phyloP scores from a whole-genome alignment of 805 yeast species.

The Cyberlindnera euphorbiiphila region DNA sequence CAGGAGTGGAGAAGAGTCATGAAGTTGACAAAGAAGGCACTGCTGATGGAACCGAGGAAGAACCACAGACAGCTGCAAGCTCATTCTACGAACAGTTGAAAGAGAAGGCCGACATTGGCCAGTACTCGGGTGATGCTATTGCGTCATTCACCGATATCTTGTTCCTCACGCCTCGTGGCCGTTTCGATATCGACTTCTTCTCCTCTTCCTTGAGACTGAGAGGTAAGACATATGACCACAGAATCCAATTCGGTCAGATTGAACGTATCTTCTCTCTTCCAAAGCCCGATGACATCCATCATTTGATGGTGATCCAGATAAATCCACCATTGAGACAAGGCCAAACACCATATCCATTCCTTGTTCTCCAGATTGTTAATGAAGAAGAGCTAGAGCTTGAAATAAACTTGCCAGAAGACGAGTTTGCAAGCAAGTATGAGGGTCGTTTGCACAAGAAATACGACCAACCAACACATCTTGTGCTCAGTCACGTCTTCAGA shows the following conservation, averaged over 20 bases:
- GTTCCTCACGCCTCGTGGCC: slow-evolving; percentile 96
- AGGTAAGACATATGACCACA: slow-evolving; percentile 97
- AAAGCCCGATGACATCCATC: slow-evolving; percentile 89
- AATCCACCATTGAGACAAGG: slow-evolving; percentile 99
- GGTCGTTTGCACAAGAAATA: slow-evolving; percentile 69
- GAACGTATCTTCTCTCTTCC: slow-evolving; percentile 91
- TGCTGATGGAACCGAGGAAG: slow-evolving; percentile 35
- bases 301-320: slow-evolving; percentile 80
- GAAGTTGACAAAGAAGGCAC: slow-evolving; percentile 9
- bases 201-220: slow-evolving; percentile 81
- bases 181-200: slow-evolving; percentile 95
- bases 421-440: slow-evolving; percentile 69
- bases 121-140: slow-evolving; percentile 90
- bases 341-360: slow-evolving; percentile 91
- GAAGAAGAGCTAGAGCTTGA: slow-evolving; percentile 93
- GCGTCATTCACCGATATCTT: slow-evolving; percentile 88
- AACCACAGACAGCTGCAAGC: slow-evolving; percentile 68
- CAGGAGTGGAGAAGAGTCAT: slow-evolving; percentile 63
- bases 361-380: slow-evolving; percentile 82
- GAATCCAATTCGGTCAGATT: slow-evolving; percentile 83
- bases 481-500: slow-evolving; percentile 79
- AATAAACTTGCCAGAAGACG: slow-evolving; percentile 78
- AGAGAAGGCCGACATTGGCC: slow-evolving; percentile 92
- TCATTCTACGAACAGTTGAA: slow-evolving; percentile 87
- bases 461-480: slow-evolving; percentile 82